phyloP scores from a whole-genome alignment of 139 green algal genomes.

The Eudorina sp. region DNA sequence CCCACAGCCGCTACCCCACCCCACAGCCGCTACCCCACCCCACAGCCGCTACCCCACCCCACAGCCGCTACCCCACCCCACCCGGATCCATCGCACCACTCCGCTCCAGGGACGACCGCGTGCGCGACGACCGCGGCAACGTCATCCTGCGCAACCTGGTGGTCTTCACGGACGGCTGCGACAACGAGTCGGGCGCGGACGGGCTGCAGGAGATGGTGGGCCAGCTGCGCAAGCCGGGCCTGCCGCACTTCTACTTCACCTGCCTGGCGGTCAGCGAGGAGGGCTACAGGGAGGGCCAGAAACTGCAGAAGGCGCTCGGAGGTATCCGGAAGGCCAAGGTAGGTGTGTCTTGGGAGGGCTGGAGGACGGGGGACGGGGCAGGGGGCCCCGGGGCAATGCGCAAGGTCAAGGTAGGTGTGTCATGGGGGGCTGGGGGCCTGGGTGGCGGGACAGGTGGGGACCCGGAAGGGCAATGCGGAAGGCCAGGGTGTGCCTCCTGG shows the following conservation, averaged over 20 bases:
- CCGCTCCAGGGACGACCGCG: too few relatives aligned
- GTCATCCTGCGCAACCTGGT: background rate
- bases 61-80: too few relatives aligned
- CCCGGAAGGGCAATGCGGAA: too few relatives aligned
- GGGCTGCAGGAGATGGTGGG: background rate
- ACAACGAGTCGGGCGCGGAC: background rate
- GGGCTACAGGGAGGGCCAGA: background rate
- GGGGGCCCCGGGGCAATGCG: too few relatives aligned
- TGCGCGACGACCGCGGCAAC: background rate
- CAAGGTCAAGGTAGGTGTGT: too few relatives aligned
- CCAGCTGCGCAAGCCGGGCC: background rate
- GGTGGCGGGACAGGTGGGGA: too few relatives aligned
- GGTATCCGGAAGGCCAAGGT: background rate
- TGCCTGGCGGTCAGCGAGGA: background rate
- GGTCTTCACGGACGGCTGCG: conserved; percentile 3
- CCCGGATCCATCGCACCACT: too few relatives aligned
- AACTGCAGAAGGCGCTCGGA: background rate
- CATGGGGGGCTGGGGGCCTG: too few relatives aligned
- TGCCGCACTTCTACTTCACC: conserved; percentile 7
- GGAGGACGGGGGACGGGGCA: background rate
- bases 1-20: too few relatives aligned
- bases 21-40: too few relatives aligned
- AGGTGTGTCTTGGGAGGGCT: background rate
- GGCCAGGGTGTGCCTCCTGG: background rate
- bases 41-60: too few relatives aligned